These are phyloP conservation scores for Tolypocladium tropicale DNA, from an alignment of 2,329 filamentous ascomycete genomes.

Conservation along the genomic window DNA sequence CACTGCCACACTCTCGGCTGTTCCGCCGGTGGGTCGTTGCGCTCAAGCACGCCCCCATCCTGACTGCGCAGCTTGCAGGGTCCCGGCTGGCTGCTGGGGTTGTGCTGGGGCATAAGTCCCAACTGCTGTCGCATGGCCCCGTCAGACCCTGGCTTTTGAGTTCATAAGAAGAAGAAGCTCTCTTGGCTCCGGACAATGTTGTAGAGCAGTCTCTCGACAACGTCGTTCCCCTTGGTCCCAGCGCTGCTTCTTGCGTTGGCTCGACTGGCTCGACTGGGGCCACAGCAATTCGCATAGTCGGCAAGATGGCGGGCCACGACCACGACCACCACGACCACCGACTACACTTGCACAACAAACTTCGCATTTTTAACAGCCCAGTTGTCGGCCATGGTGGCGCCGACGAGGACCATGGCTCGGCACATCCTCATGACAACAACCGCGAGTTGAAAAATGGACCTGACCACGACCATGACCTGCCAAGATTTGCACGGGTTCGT, in stretches of 20 bases:
- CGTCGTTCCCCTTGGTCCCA: neutral
- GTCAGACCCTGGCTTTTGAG: neutral
- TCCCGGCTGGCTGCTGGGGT: neutral
- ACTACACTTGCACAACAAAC: constrained; percentile 12
- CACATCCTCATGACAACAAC: neutral
- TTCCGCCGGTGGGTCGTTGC: neutral
- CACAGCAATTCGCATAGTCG: neutral
- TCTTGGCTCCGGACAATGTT: neutral
- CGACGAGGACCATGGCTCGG: constrained; percentile 5
- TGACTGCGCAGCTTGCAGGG: neutral
- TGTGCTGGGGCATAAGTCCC: neutral
- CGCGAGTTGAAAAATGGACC: neutral
- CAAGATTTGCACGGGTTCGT: constrained; percentile 15
- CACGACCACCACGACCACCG: neutral
- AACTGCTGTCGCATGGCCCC: neutral
- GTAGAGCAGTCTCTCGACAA: neutral
- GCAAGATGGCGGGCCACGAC: constrained; percentile 8
- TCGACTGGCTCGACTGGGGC: neutral
- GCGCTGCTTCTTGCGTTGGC: neutral
- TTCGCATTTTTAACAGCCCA: constrained; percentile 21
- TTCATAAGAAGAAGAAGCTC: neutral
- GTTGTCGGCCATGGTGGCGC: constrained; percentile 6
- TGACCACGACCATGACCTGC: constrained; percentile 7
- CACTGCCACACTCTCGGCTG: neutral
- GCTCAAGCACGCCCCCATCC: neutral